Evolutionary conservation across 2,329 filamentous ascomycete species (phyloP).

Genomic region (Ophiocordyceps camponoti-leonardi): DNA sequence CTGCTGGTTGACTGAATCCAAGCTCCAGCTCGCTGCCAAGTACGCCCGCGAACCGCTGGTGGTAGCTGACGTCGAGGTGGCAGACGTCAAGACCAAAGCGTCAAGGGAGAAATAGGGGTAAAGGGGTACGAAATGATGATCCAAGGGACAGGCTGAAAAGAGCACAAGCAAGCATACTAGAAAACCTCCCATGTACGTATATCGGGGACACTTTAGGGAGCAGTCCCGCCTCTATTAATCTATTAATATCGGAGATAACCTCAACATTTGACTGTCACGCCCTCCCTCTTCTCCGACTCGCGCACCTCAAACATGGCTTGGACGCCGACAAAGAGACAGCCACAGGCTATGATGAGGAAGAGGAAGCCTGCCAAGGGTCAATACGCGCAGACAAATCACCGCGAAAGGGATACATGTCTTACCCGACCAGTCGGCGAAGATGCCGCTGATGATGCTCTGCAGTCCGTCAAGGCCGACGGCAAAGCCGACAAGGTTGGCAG

Average conservation of each 20-base stretch:
- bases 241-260: neutral
- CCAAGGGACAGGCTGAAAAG: too few relatives aligned
- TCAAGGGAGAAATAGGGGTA: neutral
- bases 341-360: conserved; percentile 57
- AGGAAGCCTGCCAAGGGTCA: conserved; percentile 32
- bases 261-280: conserved; percentile 70
- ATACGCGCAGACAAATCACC: neutral
- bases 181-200: neutral
- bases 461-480: conserved; percentile 82
- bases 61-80: conserved; percentile 12
- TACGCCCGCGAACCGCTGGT: conserved; percentile 12
- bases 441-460: conserved; percentile 55
- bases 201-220: neutral
- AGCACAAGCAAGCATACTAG: neutral
- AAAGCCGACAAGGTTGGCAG: conserved; percentile 87
- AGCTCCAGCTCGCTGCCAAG: conserved; percentile 24
- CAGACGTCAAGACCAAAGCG: conserved; percentile 7
- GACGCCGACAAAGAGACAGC: conserved; percentile 64
- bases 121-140: neutral
- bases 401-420: conserved; percentile 7
- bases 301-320: conserved; percentile 96
- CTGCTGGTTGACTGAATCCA: conserved; percentile 28
- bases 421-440: conserved; percentile 60
- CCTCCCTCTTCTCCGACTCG: conserved; percentile 66
- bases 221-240: neutral